Evolutionary conservation across 176 grass and related monocot genomes (phyloP), one percentile per base, ranked within the genome.

Genomic region (Phyllostachys edulis): DNA sequence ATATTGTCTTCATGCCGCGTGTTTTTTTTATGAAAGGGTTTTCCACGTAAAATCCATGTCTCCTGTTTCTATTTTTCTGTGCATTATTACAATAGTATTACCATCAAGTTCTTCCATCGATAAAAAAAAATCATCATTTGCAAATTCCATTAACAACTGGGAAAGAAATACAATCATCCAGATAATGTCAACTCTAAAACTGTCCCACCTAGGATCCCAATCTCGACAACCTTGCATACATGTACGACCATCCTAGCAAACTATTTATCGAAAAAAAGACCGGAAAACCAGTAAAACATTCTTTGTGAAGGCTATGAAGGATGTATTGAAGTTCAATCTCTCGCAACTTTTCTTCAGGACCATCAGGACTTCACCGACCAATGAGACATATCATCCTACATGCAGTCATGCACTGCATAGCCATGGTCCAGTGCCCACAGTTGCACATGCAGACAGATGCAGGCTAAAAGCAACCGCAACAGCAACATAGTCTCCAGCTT

Each of bases 391-490:
- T n/a, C 4, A 37, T 59, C 45, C 12, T 69, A 51, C 2, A 57
- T 5, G 49, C 68, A 47, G 56, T 0, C 81, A 52, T 52, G 70
- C 59, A 65, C 20, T 78, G 41, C 83, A 71, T 55, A 23, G 41
- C 18, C 74, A 77, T 78, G 65, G 70, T 51, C 29, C 50, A 56
- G 34, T 2, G 23, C 54, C 55, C 65, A 37, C 55, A 39, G 10
- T 61, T 59, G 36, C 75, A 87, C 36, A 76, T 79, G 71, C 69
- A 63, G 45, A 66, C 14, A 64, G 55, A 73, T 80, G 76, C 41
- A 63, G 29, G 75, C 52, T 9, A 46, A 79, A 69, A 11, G 51
- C 64, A 60, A 70, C n/a, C 75, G 23, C 24, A 34, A 72, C 80
- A 44, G 20, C 36, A 38, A 40, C 55, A 67, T 67, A 71, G 73